Evolutionary conservation across 345 rosid genomes (phyloP), one percentile per base, ranked within the genome.

Genomic region (Kernera saxatilis): DNA sequence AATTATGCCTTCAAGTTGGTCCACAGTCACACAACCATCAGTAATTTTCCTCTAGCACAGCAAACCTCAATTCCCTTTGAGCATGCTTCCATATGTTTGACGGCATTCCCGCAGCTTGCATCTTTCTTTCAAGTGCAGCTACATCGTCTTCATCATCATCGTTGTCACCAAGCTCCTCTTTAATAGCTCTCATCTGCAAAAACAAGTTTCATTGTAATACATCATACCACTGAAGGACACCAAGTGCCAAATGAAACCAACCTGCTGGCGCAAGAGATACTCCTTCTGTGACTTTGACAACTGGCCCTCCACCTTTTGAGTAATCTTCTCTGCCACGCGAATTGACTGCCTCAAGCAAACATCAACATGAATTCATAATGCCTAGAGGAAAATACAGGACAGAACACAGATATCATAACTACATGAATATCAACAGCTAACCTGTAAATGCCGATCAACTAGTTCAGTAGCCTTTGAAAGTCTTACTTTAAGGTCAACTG

Each of bases 231-330:
- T 46, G n/a, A 59, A 46, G 39, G 30, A 32, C 37, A 58, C 32
- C 11, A 3, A 52, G 68, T 40, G 22, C 49, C 49, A 55, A 58
- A 70, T 79, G 44, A 76, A 52, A 76, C 85, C 57, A 80, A 94
- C 99, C 96, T 94, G 99, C 81, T 94, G 99, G 41, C 97, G 97
- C 78, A 94, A 78, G 79, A 94, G 99, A 83, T 88, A 94, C 75
- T 94, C 99, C 80, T 94, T 94, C 83, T 94, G 99, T 56, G 99
- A 89, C 83, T 94, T 94, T 78, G 97, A 91, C 78, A 94, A 67
- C 70, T 94, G 99, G 53, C 99, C 97, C 80, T 94, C 99, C 64
- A 94, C 99, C 87, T 91, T 94, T 64, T 94, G 97, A 3, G 99
- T 89, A 43, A 94, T 94, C 83, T 94, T 94, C 88, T 94, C 99